phyloP scores from a whole-genome alignment of 2,329 filamentous ascomycete species.

The Coniella lustricola region DNA sequence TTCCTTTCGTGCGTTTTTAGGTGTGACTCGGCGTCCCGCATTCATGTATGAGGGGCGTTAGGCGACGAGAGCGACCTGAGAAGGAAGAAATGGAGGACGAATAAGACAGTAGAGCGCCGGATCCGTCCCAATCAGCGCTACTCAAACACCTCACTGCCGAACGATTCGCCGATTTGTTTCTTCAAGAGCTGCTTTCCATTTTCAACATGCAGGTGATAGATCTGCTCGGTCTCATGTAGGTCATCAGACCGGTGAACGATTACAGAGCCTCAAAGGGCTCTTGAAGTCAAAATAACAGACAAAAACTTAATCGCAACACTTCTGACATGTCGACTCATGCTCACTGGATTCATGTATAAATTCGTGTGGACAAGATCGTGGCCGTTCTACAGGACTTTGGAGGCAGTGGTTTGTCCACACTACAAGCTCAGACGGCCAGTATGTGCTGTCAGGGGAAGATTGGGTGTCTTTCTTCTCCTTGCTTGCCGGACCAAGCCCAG shows the following conservation, averaged over 20 bases:
- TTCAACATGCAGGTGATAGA: not conserved
- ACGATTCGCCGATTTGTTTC: slow-evolving; percentile 6
- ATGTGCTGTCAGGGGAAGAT: too few species aligned
- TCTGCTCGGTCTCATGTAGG: not conserved
- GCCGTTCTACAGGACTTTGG: too few species aligned
- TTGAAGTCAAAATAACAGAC: not conserved
- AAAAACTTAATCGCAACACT: not conserved
- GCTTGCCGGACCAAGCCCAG: not conserved
- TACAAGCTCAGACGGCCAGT: too few species aligned
- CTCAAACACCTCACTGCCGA: slow-evolving; percentile 6
- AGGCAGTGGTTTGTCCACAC: too few species aligned
- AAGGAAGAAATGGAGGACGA: not conserved
- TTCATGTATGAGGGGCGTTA: not conserved
- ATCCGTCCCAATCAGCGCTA: not conserved
- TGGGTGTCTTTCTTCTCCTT: not conserved
- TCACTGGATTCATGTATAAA: not conserved
- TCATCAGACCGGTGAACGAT: not conserved
- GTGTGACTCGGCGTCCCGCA: not conserved
- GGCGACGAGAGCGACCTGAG: not conserved
- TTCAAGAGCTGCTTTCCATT: not conserved
- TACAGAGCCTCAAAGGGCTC: not conserved
- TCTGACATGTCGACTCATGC: too few species aligned
- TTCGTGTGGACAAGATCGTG: too few species aligned
- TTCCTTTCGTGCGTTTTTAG: not conserved
- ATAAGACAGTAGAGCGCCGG: not conserved